These are phyloP conservation scores for Fusarium temperatum DNA, from an alignment of 2,329 filamentous ascomycete genomes.

Conservation along the genomic window DNA sequence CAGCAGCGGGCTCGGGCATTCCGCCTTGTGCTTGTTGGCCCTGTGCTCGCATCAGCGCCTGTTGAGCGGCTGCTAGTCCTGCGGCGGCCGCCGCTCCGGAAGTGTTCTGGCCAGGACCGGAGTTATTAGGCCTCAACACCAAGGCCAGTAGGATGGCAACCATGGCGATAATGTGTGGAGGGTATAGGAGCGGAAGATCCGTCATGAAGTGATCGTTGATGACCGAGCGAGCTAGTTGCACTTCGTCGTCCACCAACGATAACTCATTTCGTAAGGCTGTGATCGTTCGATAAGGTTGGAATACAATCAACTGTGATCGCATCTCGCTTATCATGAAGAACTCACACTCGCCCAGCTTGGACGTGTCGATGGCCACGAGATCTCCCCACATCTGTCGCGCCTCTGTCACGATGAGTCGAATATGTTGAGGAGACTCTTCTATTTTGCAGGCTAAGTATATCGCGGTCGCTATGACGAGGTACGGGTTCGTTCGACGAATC, in stretches of 20 bases:
- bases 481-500: constrained; percentile 91
- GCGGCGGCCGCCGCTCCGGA: constrained; percentile 48
- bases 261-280: constrained; percentile 75
- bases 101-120: constrained; percentile 42
- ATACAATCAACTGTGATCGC: constrained; percentile 86
- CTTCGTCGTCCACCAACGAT: constrained; percentile 79
- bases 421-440: constrained; percentile 97
- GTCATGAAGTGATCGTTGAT: constrained; percentile 95
- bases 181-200: constrained; percentile 84
- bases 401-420: constrained; percentile 87
- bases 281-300: constrained; percentile 89
- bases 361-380: constrained; percentile 77
- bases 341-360: constrained; percentile 91
- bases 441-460: constrained; percentile 97
- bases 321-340: constrained; percentile 93
- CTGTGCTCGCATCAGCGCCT: constrained; percentile 59
- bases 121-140: constrained; percentile 72
- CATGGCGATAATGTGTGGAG: constrained; percentile 89
- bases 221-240: constrained; percentile 79
- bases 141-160: constrained; percentile 85
- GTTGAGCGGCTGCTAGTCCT: constrained; percentile 60
- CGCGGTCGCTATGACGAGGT: constrained; percentile 90
- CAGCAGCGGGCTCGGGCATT: constrained; percentile 17
- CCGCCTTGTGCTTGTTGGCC: constrained; percentile 39
- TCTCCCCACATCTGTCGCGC: constrained; percentile 87